phyloP scores from a whole-genome alignment of 352 stramenopile species.

The Phytophthora citrophthora region DNA sequence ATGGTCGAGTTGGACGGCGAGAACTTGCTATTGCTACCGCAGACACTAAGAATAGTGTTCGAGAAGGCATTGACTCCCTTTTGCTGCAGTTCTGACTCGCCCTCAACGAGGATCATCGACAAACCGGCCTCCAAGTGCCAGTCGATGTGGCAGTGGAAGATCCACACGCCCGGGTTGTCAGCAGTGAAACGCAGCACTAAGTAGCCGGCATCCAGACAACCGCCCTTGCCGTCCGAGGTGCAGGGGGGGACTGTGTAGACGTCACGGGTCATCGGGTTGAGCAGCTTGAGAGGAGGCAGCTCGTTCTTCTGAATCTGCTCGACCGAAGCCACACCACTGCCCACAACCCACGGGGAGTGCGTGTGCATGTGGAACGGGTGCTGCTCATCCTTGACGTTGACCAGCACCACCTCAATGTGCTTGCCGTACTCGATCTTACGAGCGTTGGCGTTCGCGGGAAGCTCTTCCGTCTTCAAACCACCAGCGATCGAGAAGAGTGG shows the following conservation, averaged over 20 bases:
- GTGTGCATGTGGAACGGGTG: conserved; percentile 53
- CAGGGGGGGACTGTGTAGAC: conserved; percentile 41
- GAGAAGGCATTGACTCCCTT: conserved; percentile 22
- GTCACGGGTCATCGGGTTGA: conserved; percentile 32
- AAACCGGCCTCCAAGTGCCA: conserved; percentile 42
- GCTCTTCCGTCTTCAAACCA: conserved; percentile 26
- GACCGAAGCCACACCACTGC: conserved; percentile 26
- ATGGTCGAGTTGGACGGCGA: conserved; percentile 7
- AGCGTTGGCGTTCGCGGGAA: conserved; percentile 21
- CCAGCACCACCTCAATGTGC: conserved; percentile 41
- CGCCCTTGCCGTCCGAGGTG: conserved; percentile 20
- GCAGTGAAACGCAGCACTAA: conserved; percentile 43
- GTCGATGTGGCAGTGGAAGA: conserved; percentile 53
- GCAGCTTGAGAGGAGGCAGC: conserved; percentile 35
- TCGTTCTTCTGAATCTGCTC: conserved; percentile 28
- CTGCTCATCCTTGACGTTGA: conserved; percentile 40
- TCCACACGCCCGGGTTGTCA: conserved; percentile 45
- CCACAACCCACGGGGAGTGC: conserved; percentile 39
- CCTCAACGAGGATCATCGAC: conserved; percentile 34
- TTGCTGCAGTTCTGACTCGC: conserved; percentile 22
- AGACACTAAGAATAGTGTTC: conserved; percentile 31
- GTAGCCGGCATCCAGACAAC: conserved; percentile 32
- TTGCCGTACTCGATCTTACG: conserved; percentile 30
- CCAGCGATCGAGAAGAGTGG: conserved; percentile 33
- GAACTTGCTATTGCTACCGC: conserved; percentile 21